Base-by-base conservation (phyloP, 768 basidiomycete species). In the Boletus patriciae region DNA sequence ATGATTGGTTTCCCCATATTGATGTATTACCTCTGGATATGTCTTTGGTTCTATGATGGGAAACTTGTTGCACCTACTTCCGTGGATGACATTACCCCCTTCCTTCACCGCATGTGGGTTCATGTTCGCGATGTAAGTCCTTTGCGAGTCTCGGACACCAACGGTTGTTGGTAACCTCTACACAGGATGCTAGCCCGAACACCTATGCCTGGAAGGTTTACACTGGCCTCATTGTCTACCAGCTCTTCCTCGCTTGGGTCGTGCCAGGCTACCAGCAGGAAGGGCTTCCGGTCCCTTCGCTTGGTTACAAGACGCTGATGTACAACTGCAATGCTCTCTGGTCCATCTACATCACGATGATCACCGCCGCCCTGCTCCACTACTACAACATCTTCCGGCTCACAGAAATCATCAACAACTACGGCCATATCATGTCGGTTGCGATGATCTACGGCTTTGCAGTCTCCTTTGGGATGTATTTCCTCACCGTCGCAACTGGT, bases 1-100 rank as follows among this genome's bases (percentile, higher is more conserved):
- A 98, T 99, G 90, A 79, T 86, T 19, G 87, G 90, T 46, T 99
- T 99, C 70, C 97, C 97, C 0, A 72, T 88, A 25, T 80, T 98
- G 59, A 98, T 99, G 94, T 99, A 97, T 73, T 99, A 98, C 77
- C 83, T 98, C 60, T 98, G 94, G 93, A 92, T 92, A 56, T 99
- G 97, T 68, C 82, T 98, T 36, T 92, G 89, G 85, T 96, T 95
- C 73, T 94, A 98, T 69, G 89, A 97, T 62, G 97, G 97, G 41
- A 81, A 82, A 61, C 77, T 94, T 36, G 83, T 88, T 9, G 72
- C 79, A 60, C 94, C 94, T 1, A 74, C 73, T 15, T 89, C 89
- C 9, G 56, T 82, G 29, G 83, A 83, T 27, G 90, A 92, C 55
- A 79, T 94, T 40, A 61, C 77, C 57, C 93, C 94, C 1, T 95